A percentile compares a stretch with the other conserved stretches of the same genome.
Evolutionary conservation across 176 grass and related monocot genomes (phyloP).

Genomic region (Avena sativa): DNA sequence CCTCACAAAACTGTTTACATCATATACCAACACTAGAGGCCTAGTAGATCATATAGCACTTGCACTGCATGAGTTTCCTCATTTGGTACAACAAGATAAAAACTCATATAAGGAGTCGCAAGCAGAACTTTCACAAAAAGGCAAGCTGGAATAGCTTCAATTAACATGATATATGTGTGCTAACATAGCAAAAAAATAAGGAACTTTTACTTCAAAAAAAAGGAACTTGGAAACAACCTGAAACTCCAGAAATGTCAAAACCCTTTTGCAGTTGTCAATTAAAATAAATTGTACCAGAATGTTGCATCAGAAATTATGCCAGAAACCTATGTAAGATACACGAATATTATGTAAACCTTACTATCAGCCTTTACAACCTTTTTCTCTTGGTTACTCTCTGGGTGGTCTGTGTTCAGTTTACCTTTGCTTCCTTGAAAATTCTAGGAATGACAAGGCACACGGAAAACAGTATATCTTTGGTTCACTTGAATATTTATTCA

Average conservation of each 20-base stretch:
- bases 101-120: not conserved
- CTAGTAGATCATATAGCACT: conserved; percentile 32
- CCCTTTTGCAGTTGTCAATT: not conserved
- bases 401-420: not conserved
- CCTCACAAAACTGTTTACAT: conserved; percentile 32
- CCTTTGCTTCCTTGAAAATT: conserved; percentile 27
- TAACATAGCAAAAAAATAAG: conserved; percentile 15
- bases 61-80: conserved; percentile 28
- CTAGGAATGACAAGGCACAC: not conserved
- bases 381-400: conserved; percentile 17
- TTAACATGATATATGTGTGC: not conserved
- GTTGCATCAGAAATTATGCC: not conserved
- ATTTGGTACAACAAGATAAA: not conserved
- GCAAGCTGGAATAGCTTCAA: not conserved
- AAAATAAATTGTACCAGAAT: not conserved
- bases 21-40: conserved; percentile 1
- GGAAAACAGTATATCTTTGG: conserved; percentile 19
- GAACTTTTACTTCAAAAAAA: too few species aligned
- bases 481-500: conserved; percentile 7
- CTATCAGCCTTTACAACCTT: not conserved
- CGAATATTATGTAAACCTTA: not conserved
- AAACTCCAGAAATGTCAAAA: conserved; percentile 33
- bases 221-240: not conserved
- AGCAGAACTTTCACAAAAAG: not conserved
- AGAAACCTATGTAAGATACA: conserved; percentile 15